Evolutionary conservation across 306 rosid species (phyloP).

Genomic region (Potentilla sterilis): DNA sequence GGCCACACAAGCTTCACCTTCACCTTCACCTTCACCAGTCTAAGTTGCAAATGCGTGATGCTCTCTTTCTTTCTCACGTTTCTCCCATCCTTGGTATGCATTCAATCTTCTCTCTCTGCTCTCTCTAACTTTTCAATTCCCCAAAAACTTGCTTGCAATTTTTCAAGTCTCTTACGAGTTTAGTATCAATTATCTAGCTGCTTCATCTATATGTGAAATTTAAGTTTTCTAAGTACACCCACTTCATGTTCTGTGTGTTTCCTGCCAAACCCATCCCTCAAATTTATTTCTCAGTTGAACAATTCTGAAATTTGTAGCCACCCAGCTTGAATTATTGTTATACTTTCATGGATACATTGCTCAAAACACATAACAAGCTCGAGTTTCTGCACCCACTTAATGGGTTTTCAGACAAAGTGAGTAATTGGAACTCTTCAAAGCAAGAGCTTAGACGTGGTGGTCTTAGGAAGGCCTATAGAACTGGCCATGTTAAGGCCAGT

Average conservation of each 20-base stretch:
- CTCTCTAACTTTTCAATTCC: slow-evolving; percentile 1
- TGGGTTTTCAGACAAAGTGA: slow-evolving; percentile 70
- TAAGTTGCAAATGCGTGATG: slow-evolving; percentile 6
- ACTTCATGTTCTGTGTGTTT: slow-evolving; percentile 12
- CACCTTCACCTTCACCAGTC: not conserved
- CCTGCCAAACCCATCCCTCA: not conserved
- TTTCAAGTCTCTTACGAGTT: not conserved
- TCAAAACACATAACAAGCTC: slow-evolving; percentile 86
- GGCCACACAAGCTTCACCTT: slow-evolving; percentile 47
- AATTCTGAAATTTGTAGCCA: slow-evolving; percentile 23
- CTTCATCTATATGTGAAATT: not conserved
- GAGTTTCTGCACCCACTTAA: slow-evolving; percentile 71
- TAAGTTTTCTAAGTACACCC: not conserved
- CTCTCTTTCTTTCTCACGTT: slow-evolving; percentile 20
- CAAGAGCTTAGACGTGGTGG: slow-evolving; percentile 61
- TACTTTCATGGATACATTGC: slow-evolving; percentile 72
- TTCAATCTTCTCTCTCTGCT: slow-evolving; percentile 5
- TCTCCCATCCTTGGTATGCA: slow-evolving; percentile 43
- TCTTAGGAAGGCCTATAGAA: slow-evolving; percentile 38
- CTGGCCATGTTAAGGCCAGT: slow-evolving; percentile 47
- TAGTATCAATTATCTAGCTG: not conserved
- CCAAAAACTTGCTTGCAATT: not conserved
- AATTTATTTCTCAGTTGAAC: slow-evolving; percentile 3
- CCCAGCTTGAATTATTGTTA: slow-evolving; percentile 24
- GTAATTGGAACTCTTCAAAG: slow-evolving; percentile 38